Base-by-base conservation (phyloP, 768 basidiomycete species). In the Paxillus involutus region DNA sequence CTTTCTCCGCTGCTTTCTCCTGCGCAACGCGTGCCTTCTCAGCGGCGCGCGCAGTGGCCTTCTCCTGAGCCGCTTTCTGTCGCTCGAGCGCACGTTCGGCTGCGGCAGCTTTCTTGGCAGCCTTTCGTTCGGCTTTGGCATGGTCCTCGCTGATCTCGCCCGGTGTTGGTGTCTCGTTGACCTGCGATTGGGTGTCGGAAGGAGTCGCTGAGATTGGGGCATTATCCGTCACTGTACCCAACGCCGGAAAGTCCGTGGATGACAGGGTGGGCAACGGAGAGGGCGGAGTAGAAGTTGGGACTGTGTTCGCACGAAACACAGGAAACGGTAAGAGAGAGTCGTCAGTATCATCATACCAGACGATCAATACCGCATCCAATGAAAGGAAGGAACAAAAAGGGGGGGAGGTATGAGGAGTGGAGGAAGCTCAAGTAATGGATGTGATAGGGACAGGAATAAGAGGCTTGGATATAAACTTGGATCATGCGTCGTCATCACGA, bases 241-340 rank as follows among this genome's bases (percentile, higher is more conserved):
- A 75, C 36, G 89, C 88, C 49, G 89, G 91, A 67, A 92, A 92
- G 69, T 92, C 91, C 65, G 81, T 73, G 39, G 83, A 73, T 57
- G 89, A 89, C 51, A 91, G 65, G 45, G 71, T 68, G 48, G 77
- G 77, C 52, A 78, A 74, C 48, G 73, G 75, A 55, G 77, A 72
- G 48, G 79, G 75, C 44, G 68, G 60, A 48, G 64, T 47, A 61
- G 63, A 59, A 59, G 63, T 51, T 40, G 78, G 71, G 57, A 76
- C 74, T 67, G 71, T 66, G 49, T 46, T 46, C 11, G 55, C 64
- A 50, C 36, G 57, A 58, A 57, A 49, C 51, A 54, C 54, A 49
- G 47, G 42, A 61, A 60, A 60, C 64, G 63, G 44, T 51, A 3
- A 21, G 61, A 56, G 64, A 60, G 44, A 44, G 49, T 65, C 78